These are phyloP conservation scores for Mimosa pudica DNA, from an alignment of 306 rosid species.

Conservation along the genomic window DNA sequence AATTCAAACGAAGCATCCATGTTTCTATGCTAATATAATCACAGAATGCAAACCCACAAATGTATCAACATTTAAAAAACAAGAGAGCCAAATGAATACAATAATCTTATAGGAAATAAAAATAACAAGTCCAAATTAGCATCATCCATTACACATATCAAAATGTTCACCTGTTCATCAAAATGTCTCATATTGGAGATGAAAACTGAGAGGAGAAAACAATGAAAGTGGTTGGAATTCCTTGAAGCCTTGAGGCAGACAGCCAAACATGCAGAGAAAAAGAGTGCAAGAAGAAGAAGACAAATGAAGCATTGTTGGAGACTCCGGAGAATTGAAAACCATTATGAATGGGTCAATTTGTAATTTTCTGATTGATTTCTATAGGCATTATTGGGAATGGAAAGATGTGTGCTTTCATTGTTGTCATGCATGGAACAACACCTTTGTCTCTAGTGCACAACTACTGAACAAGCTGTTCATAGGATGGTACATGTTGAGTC, in stretches of 20 bases:
- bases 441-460: neutral
- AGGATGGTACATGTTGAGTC: too few relatives aligned
- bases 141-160: neutral
- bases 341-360: slow-evolving; percentile 16
- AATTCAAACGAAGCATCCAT: neutral
- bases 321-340: slow-evolving; percentile 39
- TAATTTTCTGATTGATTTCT: slow-evolving; percentile 1
- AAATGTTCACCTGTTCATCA: slow-evolving; percentile 32
- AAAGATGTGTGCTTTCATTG: neutral
- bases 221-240: neutral
- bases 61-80: slow-evolving; percentile 1
- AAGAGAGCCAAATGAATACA: neutral
- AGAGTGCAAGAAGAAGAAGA: slow-evolving; percentile 22
- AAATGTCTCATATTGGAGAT: slow-evolving; percentile 29
- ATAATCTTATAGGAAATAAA: neutral
- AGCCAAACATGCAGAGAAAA: slow-evolving; percentile 23
- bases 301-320: slow-evolving; percentile 36
- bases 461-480: neutral
- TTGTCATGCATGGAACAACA: neutral
- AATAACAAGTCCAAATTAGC: slow-evolving; percentile 16
- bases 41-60: neutral
- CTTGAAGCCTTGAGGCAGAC: slow-evolving; percentile 26
- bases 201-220: slow-evolving; percentile 21
- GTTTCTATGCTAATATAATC: neutral
- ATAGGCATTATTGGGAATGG: neutral